phyloP scores from a whole-genome alignment of 768 basidiomycete species.

The Gymnopilus dilepis region DNA sequence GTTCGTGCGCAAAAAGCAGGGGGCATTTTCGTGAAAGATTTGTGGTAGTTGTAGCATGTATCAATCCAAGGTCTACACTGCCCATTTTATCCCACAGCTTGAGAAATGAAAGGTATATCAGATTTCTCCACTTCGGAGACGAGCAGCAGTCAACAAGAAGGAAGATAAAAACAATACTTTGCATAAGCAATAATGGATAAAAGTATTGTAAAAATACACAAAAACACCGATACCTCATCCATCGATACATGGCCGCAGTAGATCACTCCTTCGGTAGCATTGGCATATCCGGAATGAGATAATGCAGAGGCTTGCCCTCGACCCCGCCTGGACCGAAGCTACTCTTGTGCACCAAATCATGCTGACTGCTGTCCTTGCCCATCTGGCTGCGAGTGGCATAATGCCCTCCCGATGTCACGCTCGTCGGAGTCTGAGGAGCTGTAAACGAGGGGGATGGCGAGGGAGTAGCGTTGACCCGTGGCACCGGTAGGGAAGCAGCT shows the following conservation, averaged over 20 bases:
- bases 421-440: conserved; percentile 9
- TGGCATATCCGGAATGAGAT: conserved; percentile 66
- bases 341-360: conserved; percentile 42
- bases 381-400: conserved; percentile 33
- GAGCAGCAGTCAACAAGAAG: background rate
- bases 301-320: conserved; percentile 52
- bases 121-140: conserved; percentile 1
- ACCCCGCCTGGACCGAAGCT: conserved; percentile 49
- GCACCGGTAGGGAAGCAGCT: conserved; percentile 18
- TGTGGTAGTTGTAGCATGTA: too few species aligned
- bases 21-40: too few species aligned
- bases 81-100: too few species aligned
- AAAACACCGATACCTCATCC: too few species aligned
- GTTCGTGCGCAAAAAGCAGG: too few species aligned
- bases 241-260: background rate
- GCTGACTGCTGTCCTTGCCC: conserved; percentile 23
- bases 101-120: background rate
- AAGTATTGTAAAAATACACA: conserved; percentile 2
- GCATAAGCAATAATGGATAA: background rate
- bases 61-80: too few species aligned
- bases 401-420: conserved; percentile 18
- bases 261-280: conserved; percentile 25
- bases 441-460: conserved; percentile 17
- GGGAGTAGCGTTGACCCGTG: conserved; percentile 1
- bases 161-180: conserved; percentile 1